Conservation (phyloP, 164 flowering plant species). For the Hamamelis virginiana region DNA sequence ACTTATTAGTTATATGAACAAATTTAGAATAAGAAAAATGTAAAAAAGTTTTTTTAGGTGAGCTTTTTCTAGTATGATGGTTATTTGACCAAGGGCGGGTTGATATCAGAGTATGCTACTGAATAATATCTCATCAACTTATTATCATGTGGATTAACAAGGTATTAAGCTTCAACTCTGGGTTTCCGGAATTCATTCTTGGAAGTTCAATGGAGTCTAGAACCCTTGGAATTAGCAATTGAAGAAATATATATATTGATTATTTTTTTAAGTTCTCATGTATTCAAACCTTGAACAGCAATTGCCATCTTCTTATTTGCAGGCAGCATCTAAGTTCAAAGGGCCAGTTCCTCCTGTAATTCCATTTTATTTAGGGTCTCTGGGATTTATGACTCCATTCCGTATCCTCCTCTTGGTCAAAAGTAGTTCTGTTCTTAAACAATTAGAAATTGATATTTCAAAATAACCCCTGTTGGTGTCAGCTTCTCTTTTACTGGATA, state of each 20-base stretch:
- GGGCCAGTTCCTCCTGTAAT: conserved; percentile 98
- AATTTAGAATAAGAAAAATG: too few species aligned
- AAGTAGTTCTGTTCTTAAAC: neutral
- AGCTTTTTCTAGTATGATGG: too few species aligned
- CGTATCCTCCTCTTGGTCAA: conserved; percentile 65
- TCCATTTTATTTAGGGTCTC: conserved; percentile 90
- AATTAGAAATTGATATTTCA: neutral
- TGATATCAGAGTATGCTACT: too few species aligned
- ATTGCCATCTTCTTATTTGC: conserved; percentile 29
- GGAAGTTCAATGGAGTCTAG: too few species aligned
- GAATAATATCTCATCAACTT: neutral
- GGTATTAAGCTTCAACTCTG: neutral
- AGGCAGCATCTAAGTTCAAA: conserved; percentile 99
- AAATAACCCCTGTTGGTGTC: neutral
- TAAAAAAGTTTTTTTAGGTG: too few species aligned
- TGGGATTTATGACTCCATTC: conserved; percentile 98
- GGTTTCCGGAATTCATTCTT: too few species aligned
- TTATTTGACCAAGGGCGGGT: too few species aligned
- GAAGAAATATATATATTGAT: too few species aligned
- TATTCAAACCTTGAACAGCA: neutral
- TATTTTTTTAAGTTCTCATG: neutral
- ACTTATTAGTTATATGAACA: too few species aligned
- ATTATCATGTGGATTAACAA: neutral
- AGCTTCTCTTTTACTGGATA: neutral
- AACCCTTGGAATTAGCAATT: too few species aligned